Percentiles rank a stretch among this genome's conserved stretches.
These are phyloP conservation scores for Alternaria arbusti DNA, from an alignment of 2,329 filamentous ascomycete genomes.

Conservation along the genomic window DNA sequence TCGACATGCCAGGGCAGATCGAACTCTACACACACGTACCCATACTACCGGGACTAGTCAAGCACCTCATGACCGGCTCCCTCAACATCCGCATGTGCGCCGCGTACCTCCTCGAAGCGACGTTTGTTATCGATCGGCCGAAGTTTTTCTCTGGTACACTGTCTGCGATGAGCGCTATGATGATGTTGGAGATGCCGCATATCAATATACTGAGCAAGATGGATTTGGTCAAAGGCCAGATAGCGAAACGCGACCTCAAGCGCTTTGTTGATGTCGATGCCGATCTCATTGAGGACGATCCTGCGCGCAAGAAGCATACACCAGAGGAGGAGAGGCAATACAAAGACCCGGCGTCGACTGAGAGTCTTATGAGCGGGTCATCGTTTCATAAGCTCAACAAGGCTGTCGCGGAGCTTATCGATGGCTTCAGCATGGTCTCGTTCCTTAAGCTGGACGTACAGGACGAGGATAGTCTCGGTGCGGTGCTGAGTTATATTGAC, in stretches of 20 bases:
- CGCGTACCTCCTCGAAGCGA: slow-evolving; percentile 91
- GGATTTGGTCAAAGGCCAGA: slow-evolving; percentile 91
- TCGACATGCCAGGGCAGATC: slow-evolving; percentile 99
- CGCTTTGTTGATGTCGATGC: slow-evolving; percentile 88
- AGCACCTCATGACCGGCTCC: slow-evolving; percentile 79
- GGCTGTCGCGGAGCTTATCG: slow-evolving; percentile 88
- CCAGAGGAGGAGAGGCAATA: slow-evolving; percentile 60
- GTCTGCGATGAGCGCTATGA: slow-evolving; percentile 98
- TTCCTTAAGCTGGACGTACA: slow-evolving; percentile 89
- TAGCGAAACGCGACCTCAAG: slow-evolving; percentile 86
- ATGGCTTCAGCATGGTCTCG: slow-evolving; percentile 97
- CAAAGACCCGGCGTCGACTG: slow-evolving; percentile 68
- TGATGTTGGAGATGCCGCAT: slow-evolving; percentile 96
- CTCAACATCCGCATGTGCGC: slow-evolving; percentile 93
- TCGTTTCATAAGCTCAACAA: slow-evolving; percentile 84
- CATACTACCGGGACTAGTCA: slow-evolving; percentile 82
- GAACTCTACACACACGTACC: slow-evolving; percentile 98
- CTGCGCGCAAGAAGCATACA: slow-evolving; percentile 52
- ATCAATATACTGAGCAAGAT: slow-evolving; percentile 97
- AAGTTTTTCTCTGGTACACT: slow-evolving; percentile 98
- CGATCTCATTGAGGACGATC: slow-evolving; percentile 80
- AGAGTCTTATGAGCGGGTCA: slow-evolving; percentile 77
- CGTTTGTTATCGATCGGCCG: slow-evolving; percentile 91
- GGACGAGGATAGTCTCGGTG: slow-evolving; percentile 87
- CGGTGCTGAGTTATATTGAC: slow-evolving; percentile 88